These are phyloP conservation scores for Lizanozyma gosingica DNA, from an alignment of 1,139 yeast species.

Conservation along the genomic window DNA sequence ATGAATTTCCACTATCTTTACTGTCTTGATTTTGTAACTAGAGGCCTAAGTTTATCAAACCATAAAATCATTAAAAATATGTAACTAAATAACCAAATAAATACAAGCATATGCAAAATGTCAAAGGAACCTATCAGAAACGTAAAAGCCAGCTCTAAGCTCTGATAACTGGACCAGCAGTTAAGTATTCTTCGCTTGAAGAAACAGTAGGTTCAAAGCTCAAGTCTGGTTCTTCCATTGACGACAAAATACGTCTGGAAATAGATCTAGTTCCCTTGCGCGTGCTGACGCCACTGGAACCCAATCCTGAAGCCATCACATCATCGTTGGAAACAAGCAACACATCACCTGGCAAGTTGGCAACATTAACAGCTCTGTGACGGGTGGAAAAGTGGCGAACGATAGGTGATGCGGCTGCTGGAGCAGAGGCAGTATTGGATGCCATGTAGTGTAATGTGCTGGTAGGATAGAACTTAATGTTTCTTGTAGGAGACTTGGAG, in stretches of 20 bases:
- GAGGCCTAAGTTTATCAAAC: no score
- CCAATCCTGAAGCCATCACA: slow-evolving; percentile 13
- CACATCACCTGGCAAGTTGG: slow-evolving; percentile 10
- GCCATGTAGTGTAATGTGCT: slow-evolving; percentile 1
- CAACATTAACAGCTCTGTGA: slow-evolving; percentile 26
- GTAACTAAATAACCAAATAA: no score
- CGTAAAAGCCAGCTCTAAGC: slow-evolving; percentile 8
- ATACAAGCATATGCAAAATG: not conserved
- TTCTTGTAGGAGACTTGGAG: slow-evolving; percentile 6
- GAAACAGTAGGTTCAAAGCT: slow-evolving; percentile 32
- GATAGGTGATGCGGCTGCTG: slow-evolving; percentile 4
- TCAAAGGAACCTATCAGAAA: not conserved
- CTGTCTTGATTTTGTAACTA: no score
- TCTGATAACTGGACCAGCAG: slow-evolving; percentile 40
- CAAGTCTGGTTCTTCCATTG: slow-evolving; percentile 2
- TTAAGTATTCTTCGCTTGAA: slow-evolving; percentile 34
- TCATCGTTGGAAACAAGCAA: slow-evolving; percentile 26
- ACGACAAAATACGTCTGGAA: slow-evolving; percentile 1
- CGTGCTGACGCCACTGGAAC: slow-evolving; percentile 4
- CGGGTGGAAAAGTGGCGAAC: slow-evolving; percentile 27
- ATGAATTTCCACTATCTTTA: no score
- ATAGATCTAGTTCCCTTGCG: slow-evolving; percentile 5
- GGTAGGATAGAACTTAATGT: slow-evolving; percentile 7
- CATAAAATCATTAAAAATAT: not conserved
- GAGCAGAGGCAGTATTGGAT: not conserved